Percentiles rank a stretch among this genome's conserved stretches.
Evolutionary conservation across 192 early-diverging fungal species (phyloP).

Genomic region (Fimicolochytrium jonesii): DNA sequence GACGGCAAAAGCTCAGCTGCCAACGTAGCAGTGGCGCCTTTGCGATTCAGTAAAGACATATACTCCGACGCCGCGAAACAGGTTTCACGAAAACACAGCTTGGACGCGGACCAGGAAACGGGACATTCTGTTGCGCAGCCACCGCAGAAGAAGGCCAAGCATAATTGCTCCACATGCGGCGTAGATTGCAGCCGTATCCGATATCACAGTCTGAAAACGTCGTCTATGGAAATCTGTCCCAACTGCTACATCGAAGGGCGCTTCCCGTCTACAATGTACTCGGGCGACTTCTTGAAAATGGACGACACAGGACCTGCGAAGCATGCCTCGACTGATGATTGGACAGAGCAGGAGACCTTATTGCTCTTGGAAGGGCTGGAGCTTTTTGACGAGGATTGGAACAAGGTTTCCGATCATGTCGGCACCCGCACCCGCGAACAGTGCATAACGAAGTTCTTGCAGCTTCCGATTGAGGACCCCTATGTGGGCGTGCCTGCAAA

Average conservation of each 20-base stretch:
- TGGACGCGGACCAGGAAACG: conserved; percentile 7
- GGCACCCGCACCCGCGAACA: conserved; percentile 85
- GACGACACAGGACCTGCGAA: conserved; percentile 31
- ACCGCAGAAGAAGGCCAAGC: conserved; percentile 23
- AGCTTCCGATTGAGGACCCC: conserved; percentile 85
- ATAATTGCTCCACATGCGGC: conserved; percentile 77
- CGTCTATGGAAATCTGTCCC: conserved; percentile 68
- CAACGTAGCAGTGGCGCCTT: not conserved
- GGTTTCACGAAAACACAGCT: conserved; percentile 8
- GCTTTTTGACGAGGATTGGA: conserved; percentile 93
- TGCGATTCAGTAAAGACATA: conserved; percentile 23
- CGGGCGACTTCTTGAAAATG: conserved; percentile 86
- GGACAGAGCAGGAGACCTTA: conserved; percentile 85
- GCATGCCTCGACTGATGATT: conserved; percentile 38
- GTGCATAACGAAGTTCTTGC: conserved; percentile 82
- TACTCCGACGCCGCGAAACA: conserved; percentile 3
- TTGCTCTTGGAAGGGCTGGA: conserved; percentile 90
- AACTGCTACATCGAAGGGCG: conserved; percentile 91
- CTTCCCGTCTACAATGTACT: conserved; percentile 76
- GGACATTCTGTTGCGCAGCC: not conserved
- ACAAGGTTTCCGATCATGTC: conserved; percentile 85
- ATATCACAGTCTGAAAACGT: conserved; percentile 80
- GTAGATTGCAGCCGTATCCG: conserved; percentile 72
- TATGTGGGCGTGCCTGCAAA: conserved; percentile 46
- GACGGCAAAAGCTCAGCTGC: not conserved